phyloP scores from a whole-genome alignment of 139 green algal genomes.

The Chlamydomonas incerta region DNA sequence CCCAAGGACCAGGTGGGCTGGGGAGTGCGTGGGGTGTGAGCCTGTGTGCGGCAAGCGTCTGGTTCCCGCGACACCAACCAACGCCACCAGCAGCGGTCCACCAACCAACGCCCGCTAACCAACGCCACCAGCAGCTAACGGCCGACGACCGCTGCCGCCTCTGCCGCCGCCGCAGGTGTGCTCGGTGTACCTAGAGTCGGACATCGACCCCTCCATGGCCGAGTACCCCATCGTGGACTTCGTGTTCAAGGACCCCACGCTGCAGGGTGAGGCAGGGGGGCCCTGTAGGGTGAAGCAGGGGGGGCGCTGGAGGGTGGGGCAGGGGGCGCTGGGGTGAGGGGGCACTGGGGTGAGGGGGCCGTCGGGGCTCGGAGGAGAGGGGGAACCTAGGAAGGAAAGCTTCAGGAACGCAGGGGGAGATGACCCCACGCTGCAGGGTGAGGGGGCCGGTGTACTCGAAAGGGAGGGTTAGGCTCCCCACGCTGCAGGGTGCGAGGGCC shows the following conservation, averaged over 20 bases:
- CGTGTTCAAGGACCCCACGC: slow-evolving; percentile 56
- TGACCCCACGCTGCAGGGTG: too few relatives aligned
- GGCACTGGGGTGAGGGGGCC: too few relatives aligned
- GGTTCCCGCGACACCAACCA: too few relatives aligned
- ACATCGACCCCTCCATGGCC: slow-evolving; percentile 77
- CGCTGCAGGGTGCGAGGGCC: too few relatives aligned
- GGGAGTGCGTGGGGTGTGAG: not conserved
- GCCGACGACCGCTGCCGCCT: not conserved
- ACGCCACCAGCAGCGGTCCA: too few relatives aligned
- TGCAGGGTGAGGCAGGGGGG: slow-evolving; percentile 24
- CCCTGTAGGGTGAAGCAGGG: slow-evolving; percentile 36
- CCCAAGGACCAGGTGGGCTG: slow-evolving; percentile 73
- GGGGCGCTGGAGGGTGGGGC: not conserved
- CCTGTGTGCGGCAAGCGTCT: not conserved
- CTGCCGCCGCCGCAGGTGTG: not conserved
- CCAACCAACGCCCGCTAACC: not conserved
- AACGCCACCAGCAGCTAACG: not conserved
- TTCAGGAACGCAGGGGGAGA: too few relatives aligned
- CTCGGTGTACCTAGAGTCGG: slow-evolving; percentile 92
- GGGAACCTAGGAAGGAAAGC: not conserved
- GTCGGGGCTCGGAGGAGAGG: too few relatives aligned
- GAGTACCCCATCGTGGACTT: slow-evolving; percentile 65
- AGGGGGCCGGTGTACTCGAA: too few relatives aligned
- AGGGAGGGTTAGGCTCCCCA: too few relatives aligned
- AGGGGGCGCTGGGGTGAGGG: too few relatives aligned